Percentiles rank a stretch among this genome's conserved stretches.
Evolutionary conservation across 129 eudicot genomes (phyloP).

Genomic region (Logfia minima): DNA sequence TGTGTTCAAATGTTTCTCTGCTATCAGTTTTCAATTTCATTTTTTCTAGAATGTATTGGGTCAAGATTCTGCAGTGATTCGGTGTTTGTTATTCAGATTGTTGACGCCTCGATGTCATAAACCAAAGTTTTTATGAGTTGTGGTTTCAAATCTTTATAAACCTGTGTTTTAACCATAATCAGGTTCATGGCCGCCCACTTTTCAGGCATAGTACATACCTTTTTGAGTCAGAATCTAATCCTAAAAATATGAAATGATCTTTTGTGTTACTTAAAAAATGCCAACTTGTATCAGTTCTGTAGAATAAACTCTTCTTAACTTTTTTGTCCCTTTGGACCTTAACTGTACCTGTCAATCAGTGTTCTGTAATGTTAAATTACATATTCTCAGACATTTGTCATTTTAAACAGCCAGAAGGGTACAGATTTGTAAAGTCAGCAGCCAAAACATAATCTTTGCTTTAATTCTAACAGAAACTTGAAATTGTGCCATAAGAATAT

Average conservation of each 20-base stretch:
- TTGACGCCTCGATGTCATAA: neutral
- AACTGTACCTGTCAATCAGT: neutral
- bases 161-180: neutral
- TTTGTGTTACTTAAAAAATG: neutral
- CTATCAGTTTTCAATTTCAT: constrained; percentile 20
- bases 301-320: neutral
- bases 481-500: neutral
- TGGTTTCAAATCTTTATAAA: neutral
- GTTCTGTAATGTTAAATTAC: neutral
- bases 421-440: neutral
- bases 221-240: neutral
- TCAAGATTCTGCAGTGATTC: too few relatives aligned
- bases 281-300: neutral
- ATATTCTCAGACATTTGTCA: neutral
- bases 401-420: neutral
- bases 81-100: too few relatives aligned
- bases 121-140: neutral
- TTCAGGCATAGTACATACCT: neutral
- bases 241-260: neutral
- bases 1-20: neutral
- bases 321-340: neutral
- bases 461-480: neutral
- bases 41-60: constrained; percentile 30
- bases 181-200: neutral
- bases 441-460: neutral